phyloP scores from a whole-genome alignment of 768 basidiomycete genomes.

The Mycena rosella region DNA sequence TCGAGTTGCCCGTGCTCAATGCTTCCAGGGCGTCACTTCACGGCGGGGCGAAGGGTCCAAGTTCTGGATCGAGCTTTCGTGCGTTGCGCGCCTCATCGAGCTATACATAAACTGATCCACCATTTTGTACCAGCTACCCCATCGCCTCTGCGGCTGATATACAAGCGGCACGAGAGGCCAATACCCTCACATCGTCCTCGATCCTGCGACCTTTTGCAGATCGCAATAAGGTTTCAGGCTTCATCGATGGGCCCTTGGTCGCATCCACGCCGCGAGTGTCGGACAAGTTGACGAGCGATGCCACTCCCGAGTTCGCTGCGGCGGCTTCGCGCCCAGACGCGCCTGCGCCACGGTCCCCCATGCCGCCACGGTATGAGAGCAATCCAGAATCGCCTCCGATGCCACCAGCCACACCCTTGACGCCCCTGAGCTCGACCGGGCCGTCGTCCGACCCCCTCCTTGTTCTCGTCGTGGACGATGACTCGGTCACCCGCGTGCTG shows the following conservation, averaged over 20 bases:
- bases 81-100: background rate
- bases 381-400: conserved; percentile 20
- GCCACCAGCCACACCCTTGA: conserved; percentile 19
- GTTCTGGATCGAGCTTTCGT: conserved; percentile 56
- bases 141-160: conserved; percentile 25
- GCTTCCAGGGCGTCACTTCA: conserved; percentile 39
- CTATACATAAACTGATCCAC: background rate
- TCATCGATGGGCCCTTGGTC: conserved; percentile 5
- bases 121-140: conserved; percentile 20
- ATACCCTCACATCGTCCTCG: conserved; percentile 18
- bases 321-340: background rate
- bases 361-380: conserved; percentile 27
- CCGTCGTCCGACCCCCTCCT: conserved; percentile 35
- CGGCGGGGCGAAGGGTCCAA: conserved; percentile 53
- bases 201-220: background rate
- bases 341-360: background rate
- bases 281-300: background rate
- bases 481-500: conserved; percentile 48
- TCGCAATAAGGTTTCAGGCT: conserved; percentile 12
- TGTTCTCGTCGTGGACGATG: conserved; percentile 51
- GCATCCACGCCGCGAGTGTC: background rate
- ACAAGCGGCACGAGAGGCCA: conserved; percentile 26
- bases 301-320: background rate
- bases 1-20: background rate
- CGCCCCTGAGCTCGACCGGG: conserved; percentile 3